A percentile compares a stretch with the other conserved stretches of the same genome.
Conservation (phyloP, 1,284 basidiomycete species). For the Sporisorium scitamineum region DNA sequence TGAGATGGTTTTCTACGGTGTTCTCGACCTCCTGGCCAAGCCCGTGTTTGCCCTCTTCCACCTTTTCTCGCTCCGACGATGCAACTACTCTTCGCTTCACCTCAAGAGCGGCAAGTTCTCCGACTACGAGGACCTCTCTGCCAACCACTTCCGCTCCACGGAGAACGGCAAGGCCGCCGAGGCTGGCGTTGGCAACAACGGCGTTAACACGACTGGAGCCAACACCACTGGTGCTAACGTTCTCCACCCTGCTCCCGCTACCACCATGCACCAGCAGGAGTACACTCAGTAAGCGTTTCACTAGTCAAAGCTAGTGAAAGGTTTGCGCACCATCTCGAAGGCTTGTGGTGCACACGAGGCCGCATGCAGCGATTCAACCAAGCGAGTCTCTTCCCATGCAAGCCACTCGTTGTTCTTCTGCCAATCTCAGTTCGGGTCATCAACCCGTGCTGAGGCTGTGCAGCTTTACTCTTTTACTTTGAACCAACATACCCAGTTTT, state of each 20-base stretch:
- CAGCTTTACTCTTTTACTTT: neutral
- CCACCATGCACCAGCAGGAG: constrained; percentile 34
- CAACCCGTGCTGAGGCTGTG: neutral
- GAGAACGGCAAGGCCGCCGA: constrained; percentile 37
- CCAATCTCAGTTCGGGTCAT: neutral
- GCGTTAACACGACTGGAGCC: constrained; percentile 9
- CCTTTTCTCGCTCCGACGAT: constrained; percentile 51
- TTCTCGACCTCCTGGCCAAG: constrained; percentile 74
- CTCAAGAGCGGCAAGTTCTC: constrained; percentile 58
- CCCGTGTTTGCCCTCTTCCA: constrained; percentile 65
- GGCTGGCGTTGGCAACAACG: constrained; percentile 17
- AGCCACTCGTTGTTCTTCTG: neutral
- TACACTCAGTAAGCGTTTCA: constrained; percentile 34
- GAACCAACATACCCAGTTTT: constrained; percentile 25
- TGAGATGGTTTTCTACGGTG: constrained; percentile 74
- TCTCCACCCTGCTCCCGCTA: constrained; percentile 36
- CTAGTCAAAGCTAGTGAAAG: neutral
- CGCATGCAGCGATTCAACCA: neutral
- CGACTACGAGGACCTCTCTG: constrained; percentile 45
- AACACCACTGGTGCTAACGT: constrained; percentile 18
- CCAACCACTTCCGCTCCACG: constrained; percentile 22
- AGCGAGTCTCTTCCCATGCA: neutral
- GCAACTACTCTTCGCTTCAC: constrained; percentile 57
- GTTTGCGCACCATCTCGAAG: neutral
- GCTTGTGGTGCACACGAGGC: neutral